Base-by-base conservation (phyloP, 2,329 filamentous ascomycete species). In the Monosporascus sp. region DNA sequence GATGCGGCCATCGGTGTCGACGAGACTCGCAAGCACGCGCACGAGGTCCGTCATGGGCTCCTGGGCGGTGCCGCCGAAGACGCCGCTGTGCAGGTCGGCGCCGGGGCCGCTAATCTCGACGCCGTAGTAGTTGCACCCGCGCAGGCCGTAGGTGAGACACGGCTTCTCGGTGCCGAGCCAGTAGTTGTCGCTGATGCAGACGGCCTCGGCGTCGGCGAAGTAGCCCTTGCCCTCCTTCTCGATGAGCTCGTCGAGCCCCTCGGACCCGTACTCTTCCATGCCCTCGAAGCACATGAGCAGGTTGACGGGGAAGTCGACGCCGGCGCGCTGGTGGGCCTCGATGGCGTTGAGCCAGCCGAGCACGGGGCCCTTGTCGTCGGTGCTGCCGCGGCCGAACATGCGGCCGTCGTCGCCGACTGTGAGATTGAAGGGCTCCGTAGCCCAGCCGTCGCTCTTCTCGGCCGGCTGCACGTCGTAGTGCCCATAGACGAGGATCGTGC, bases 131-230 rank as follows among this genome's bases (percentile, higher is more conserved):
- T 95, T 97, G 84, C 90, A 95, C 51, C 94, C 94, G 61, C 94
- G 89, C 58, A 99, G 87, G 63, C 94, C 94, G 71, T 99, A 99
- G 9, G 94, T 99, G 67, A 99, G 76, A 72, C 94, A 99, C 14
- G 94, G 94, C 81, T 97, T 97, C 81, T 97, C 91, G 6, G 94
- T 97, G 54, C 94, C 94, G 41, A 99, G 85, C 94, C 94, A 99
- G 84, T 99, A 99, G 82, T 99, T 99, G 74, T 99, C 94, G 47
- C 90, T 96, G 69, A 99, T 99, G 76, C 94, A 99, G 55, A 97
- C 90, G 6, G 92, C 94, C 62, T 99, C 94, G 37, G 91, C 85
- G 65, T 97, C 93, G 66, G 90, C 90, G 77, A 99, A 99, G 79
- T 87, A 97, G 65, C 89, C 88, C 76, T 95, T 90, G 60, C 88